Evolutionary conservation across 352 stramenopile genomes (phyloP).

Genomic region (Phytopythium kandeliae): DNA sequence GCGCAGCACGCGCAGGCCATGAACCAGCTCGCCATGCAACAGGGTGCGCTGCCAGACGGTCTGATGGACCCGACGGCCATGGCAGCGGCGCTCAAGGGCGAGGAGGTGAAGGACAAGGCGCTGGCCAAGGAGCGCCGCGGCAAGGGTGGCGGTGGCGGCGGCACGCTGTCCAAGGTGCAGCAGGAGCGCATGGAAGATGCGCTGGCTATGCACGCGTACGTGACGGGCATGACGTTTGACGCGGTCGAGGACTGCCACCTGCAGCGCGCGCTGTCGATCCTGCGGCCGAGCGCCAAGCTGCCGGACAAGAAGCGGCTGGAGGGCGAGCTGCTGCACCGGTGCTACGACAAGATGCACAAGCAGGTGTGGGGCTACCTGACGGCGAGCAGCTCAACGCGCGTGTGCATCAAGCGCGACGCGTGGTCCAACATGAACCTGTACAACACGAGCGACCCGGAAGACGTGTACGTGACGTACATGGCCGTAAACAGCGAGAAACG

Average conservation of each 20-base stretch:
- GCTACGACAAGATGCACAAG: conserved; percentile 85
- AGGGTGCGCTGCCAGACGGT: conserved; percentile 47
- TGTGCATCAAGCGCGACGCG: conserved; percentile 75
- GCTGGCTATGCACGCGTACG: conserved; percentile 77
- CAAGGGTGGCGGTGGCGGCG: conserved; percentile 19
- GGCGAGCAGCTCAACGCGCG: conserved; percentile 36
- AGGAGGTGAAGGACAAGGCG: conserved; percentile 14
- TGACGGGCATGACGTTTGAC: conserved; percentile 76
- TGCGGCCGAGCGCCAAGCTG: conserved; percentile 50
- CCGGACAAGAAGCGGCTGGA: conserved; percentile 72
- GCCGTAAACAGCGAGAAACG: conserved; percentile 71
- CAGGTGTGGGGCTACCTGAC: conserved; percentile 76
- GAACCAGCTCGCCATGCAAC: conserved; percentile 75
- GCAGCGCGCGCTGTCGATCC: conserved; percentile 51
- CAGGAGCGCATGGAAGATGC: conserved; percentile 71
- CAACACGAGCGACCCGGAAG: conserved; percentile 58
- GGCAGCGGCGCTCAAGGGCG: conserved; percentile 42
- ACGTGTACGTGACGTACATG: conserved; percentile 76
- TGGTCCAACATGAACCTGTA: conserved; percentile 81
- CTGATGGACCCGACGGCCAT: conserved; percentile 59
- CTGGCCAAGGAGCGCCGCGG: conserved; percentile 30
- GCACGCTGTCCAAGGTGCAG: conserved; percentile 54
- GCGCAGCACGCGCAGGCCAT: conserved; percentile 49
- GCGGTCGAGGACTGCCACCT: conserved; percentile 67
- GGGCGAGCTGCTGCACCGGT: conserved; percentile 50